Conservation (phyloP, 2,329 filamentous ascomycete genomes). For the Mollisia scopiformis region DNA sequence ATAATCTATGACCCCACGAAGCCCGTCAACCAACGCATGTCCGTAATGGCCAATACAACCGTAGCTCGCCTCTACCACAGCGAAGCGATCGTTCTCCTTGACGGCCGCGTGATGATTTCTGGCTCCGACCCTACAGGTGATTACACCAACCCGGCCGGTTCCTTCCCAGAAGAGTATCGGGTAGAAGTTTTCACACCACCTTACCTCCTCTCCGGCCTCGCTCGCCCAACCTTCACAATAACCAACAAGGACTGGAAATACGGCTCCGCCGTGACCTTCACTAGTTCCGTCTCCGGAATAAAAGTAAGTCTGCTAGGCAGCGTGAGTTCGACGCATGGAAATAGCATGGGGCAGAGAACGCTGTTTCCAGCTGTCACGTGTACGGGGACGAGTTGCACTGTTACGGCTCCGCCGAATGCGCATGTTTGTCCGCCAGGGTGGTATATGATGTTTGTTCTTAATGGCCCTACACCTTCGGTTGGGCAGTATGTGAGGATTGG, state of each 20-base stretch:
- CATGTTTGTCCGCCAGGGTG: conserved; percentile 62
- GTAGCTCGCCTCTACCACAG: conserved; percentile 68
- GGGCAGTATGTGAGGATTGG: conserved; percentile 67
- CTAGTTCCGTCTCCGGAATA: conserved; percentile 5
- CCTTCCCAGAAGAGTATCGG: conserved; percentile 64
- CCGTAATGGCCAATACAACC: conserved; percentile 66
- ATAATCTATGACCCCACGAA: conserved; percentile 63
- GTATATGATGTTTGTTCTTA: conserved; percentile 66
- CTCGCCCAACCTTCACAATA: conserved; percentile 57
- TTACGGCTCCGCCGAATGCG: conserved; percentile 58
- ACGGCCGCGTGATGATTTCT: conserved; percentile 65
- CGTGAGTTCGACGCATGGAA: conserved; percentile 58
- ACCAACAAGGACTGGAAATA: conserved; percentile 57
- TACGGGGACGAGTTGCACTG: conserved; percentile 48
- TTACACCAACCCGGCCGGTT: conserved; percentile 10
- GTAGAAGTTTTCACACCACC: conserved; percentile 68
- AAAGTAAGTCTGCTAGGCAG: conserved; percentile 34
- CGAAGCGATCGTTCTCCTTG: conserved; percentile 64
- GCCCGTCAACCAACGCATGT: conserved; percentile 59
- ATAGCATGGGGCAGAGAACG: conserved; percentile 68
- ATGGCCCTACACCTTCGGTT: conserved; percentile 62
- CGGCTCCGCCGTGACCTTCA: conserved; percentile 16
- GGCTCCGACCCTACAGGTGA: conserved; percentile 56
- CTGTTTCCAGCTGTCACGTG: conserved; percentile 56
- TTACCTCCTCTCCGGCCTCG: conserved; percentile 55